Base-by-base conservation (phyloP, 768 basidiomycete species). In the Agaricus subrufescens region DNA sequence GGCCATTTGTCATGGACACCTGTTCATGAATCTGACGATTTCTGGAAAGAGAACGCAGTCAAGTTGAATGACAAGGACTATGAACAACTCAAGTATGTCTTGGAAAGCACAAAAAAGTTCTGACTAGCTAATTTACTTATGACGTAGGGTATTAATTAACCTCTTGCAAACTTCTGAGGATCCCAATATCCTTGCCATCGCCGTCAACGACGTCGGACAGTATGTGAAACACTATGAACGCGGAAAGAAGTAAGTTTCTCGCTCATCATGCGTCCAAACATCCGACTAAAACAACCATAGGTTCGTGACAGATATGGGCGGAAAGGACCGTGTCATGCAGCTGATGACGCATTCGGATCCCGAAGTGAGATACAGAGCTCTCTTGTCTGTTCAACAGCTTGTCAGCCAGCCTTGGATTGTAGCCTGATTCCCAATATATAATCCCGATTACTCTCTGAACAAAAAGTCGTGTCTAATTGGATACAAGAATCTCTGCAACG, bases 1-100 rank as follows among this genome's bases (percentile, higher is more conserved):
- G 94, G 95, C 1, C 93, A 94, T 67, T 73, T 98, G 26, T 89
- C 92, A 5, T 98, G 97, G 97, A 86, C 91, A 4, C 95, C 96
- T 11, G 90, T 93, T 9, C 97, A 99, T 65, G 91, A 94, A 66
- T 95, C 91, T 1, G 96, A 98, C 58, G 85, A 93, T 37, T 99
- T 99, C 74, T 99, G 97, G 97, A 91, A 89, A 66, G 94, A 95
- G 74, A 98, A 98, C 66, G 94, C 90, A 4, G 72, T 76, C 6
- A 92, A 84, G 66, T 72, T 98, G 43, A 91, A 94, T 61, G 94
- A 98, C 59, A 84, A 82, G 52, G 88, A 93, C 65, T 80, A 86
- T 61, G 84, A 87, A 63, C 88, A 91, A 57, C 78, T 98, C 57
- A 94, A 89, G 96, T 94, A 58, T 47, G 74, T 61, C 52, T 59